Evolutionary conservation across 2,329 filamentous ascomycete genomes (phyloP).

Genomic region (Massarina eburnea): DNA sequence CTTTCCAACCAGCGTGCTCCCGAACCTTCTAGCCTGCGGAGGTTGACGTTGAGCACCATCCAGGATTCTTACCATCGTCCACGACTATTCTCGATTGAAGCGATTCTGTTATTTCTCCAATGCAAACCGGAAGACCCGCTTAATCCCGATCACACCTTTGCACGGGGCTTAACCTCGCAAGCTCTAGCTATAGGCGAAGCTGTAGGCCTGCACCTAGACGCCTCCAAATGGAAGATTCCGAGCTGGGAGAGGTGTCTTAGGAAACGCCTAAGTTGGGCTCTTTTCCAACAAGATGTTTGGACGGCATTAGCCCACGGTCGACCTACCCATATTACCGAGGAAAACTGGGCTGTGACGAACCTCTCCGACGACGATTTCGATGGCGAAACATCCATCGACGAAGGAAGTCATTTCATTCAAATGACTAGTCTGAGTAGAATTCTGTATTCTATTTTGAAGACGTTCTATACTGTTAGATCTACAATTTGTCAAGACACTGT

Average conservation of each 20-base stretch:
- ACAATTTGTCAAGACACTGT: neutral
- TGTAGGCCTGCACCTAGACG: constrained; percentile 1
- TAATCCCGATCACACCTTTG: neutral
- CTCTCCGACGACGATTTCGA: neutral
- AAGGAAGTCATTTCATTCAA: neutral
- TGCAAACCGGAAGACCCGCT: neutral
- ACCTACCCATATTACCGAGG: neutral
- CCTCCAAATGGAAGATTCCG: constrained; percentile 2
- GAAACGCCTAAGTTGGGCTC: constrained; percentile 4
- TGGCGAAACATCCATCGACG: neutral
- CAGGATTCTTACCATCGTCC: neutral
- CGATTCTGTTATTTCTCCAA: constrained; percentile 3
- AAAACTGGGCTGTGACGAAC: constrained; percentile 1
- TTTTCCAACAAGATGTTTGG: constrained; percentile 5
- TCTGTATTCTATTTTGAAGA: neutral
- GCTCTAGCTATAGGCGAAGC: neutral
- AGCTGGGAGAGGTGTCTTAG: constrained; percentile 2
- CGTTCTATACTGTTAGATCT: constrained; percentile 1
- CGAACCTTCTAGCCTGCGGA: neutral
- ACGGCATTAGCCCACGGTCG: constrained; percentile 3
- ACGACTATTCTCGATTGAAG: neutral
- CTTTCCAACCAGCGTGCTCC: neutral
- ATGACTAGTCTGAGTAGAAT: neutral
- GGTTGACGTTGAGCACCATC: neutral
- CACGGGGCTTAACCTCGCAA: constrained; percentile 2